Evolutionary conservation across 164 flowering plant genomes (phyloP).

Genomic region (Dillenia turbinata): DNA sequence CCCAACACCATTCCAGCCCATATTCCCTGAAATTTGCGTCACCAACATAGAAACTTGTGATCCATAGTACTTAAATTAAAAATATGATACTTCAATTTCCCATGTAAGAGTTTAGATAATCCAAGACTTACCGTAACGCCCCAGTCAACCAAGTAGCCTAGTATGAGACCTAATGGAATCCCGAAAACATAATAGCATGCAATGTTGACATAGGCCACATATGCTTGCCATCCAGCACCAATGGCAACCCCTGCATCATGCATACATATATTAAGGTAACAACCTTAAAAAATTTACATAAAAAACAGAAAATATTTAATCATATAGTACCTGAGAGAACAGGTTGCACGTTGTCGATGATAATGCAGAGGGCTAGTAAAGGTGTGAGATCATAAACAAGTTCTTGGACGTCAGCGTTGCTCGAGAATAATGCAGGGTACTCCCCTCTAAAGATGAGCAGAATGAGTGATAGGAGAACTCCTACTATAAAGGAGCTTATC

Average conservation of each 20-base stretch:
- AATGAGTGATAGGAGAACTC: slow-evolving; percentile 27
- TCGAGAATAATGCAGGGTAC: slow-evolving; percentile 46
- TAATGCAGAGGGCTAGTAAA: slow-evolving; percentile 38
- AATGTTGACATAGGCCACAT: slow-evolving; percentile 66
- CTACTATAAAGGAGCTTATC: slow-evolving; percentile 33
- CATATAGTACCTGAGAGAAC: slow-evolving; percentile 45
- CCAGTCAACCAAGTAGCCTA: slow-evolving; percentile 37
- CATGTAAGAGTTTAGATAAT: neutral
- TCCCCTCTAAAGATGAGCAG: slow-evolving; percentile 23
- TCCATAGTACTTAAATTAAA: neutral
- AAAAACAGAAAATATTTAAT: neutral
- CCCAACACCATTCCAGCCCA: slow-evolving; percentile 72
- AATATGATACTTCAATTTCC: neutral
- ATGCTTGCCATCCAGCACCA: slow-evolving; percentile 81
- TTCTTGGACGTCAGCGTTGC: slow-evolving; percentile 24
- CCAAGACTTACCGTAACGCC: slow-evolving; percentile 44
- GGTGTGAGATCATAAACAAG: slow-evolving; percentile 46
- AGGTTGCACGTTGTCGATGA: slow-evolving; percentile 56
- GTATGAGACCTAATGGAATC: slow-evolving; percentile 53
- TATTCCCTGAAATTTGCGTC: slow-evolving; percentile 46
- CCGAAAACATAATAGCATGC: slow-evolving; percentile 65
- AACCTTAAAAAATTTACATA: neutral
- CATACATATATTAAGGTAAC: no score
- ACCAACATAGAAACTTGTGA: neutral
- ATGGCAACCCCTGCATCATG: slow-evolving; percentile 57